A percentile compares a stretch with the other conserved stretches of the same genome.
phyloP scores from a whole-genome alignment of 768 basidiomycete genomes.

The Phanerochaete carnosa region DNA sequence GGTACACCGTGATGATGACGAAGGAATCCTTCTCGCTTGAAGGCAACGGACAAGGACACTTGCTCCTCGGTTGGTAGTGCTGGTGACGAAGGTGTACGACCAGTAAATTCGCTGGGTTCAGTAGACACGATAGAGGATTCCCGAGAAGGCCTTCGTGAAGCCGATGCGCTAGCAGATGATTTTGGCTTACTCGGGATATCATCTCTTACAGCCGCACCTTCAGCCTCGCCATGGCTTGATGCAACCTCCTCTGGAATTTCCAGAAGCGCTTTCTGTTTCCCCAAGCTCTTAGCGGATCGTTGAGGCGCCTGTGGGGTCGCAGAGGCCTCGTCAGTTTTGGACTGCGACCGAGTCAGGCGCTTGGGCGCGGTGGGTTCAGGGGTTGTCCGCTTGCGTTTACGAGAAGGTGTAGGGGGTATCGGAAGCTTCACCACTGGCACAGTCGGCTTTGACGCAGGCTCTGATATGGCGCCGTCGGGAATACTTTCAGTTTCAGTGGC shows the following conservation, averaged over 20 bases:
- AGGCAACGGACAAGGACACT: not conserved
- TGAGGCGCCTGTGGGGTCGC: not conserved
- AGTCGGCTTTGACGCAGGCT: not conserved
- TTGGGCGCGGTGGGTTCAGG: not conserved
- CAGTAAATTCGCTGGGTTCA: slow-evolving; percentile 18
- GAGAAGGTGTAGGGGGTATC: not conserved
- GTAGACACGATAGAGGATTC: slow-evolving; percentile 45
- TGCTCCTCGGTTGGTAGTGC: not conserved
- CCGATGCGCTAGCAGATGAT: not conserved
- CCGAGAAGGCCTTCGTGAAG: not conserved
- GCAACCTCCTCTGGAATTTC: not conserved
- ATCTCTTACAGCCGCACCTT: too few species aligned
- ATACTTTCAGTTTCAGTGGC: not conserved
- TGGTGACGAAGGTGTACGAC: slow-evolving; percentile 19
- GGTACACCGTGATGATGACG: not conserved
- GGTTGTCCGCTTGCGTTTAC: slow-evolving; percentile 12
- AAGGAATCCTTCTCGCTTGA: not conserved
- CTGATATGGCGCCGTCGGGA: not conserved
- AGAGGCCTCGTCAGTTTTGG: not conserved
- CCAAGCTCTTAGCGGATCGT: slow-evolving; percentile 18
- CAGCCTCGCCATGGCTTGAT: not conserved
- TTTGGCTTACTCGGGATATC: not conserved
- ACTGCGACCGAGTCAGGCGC: slow-evolving; percentile 6
- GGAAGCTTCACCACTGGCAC: not conserved
- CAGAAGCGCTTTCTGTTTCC: slow-evolving; percentile 34